Conservation (phyloP, 1,284 basidiomycete species). For the Golubevia sp. region DNA sequence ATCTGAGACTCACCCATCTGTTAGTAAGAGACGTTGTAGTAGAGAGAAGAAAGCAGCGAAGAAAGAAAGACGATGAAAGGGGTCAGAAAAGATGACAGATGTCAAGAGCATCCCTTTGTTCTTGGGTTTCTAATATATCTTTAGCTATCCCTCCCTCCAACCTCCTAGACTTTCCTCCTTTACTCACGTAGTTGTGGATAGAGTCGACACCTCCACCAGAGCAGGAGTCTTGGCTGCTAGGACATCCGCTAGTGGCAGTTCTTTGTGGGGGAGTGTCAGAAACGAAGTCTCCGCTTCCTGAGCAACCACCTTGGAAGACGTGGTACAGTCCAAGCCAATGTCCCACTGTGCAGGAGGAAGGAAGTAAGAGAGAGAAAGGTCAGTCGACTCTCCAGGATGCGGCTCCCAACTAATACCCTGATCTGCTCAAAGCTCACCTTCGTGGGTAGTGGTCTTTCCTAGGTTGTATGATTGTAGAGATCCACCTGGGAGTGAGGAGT, state of each 20-base stretch:
- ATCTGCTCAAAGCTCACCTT: too few relatives aligned
- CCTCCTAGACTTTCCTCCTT: too few relatives aligned
- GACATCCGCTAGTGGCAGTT: conserved; percentile 25
- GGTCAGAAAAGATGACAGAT: too few relatives aligned
- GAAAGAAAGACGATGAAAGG: not conserved
- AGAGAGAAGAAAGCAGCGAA: not conserved
- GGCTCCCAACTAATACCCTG: too few relatives aligned
- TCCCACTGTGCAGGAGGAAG: conserved; percentile 1
- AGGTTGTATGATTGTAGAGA: conserved; percentile 65
- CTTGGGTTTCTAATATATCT: too few relatives aligned
- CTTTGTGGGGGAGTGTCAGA: conserved; percentile 65
- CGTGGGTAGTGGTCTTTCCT: conserved; percentile 68
- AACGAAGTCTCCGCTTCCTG: conserved; percentile 66
- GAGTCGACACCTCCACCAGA: conserved; percentile 20
- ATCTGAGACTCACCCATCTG: too few relatives aligned
- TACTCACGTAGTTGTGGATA: conserved; percentile 22
- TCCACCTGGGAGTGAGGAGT: conserved; percentile 67
- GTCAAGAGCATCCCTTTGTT: too few relatives aligned
- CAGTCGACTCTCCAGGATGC: too few relatives aligned
- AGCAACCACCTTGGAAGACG: conserved; percentile 70
- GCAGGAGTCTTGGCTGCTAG: conserved; percentile 24
- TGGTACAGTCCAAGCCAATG: conserved; percentile 67
- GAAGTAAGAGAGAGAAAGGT: not conserved
- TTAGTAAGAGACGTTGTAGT: too few relatives aligned
- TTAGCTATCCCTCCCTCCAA: too few relatives aligned